Evolutionary conservation across 495 filamentous ascomycete genomes (phyloP).

Genomic region (Entonaema liquescens): DNA sequence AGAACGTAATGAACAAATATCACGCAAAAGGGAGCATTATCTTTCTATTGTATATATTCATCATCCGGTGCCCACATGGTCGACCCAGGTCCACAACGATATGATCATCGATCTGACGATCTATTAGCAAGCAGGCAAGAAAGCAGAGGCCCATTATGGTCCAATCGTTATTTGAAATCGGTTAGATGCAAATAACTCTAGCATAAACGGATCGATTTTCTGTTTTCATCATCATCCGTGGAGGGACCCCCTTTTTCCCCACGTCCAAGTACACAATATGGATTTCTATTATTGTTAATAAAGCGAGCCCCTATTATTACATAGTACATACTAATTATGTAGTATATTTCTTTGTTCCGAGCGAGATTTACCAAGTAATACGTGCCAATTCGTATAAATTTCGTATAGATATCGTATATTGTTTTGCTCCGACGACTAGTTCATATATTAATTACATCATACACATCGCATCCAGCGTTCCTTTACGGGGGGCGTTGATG

Average conservation of each 20-base stretch:
- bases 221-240: conserved; percentile 20
- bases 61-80: not conserved
- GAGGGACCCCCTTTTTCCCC: conserved; percentile 35
- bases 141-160: conserved; percentile 35
- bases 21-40: not conserved
- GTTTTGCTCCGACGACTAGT: not conserved
- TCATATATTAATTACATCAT: conserved; percentile 24
- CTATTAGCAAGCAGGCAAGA: conserved; percentile 5
- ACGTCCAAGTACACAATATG: conserved; percentile 5
- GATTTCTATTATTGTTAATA: too few relatives aligned
- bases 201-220: conserved; percentile 19
- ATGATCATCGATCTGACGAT: conserved; percentile 39
- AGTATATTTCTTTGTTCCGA: conserved; percentile 12
- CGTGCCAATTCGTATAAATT: conserved; percentile 20
- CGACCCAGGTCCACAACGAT: conserved; percentile 26
- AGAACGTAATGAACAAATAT: not conserved
- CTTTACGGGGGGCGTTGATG: too few relatives aligned
- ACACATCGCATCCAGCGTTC: not conserved
- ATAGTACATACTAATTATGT: too few relatives aligned
- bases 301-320: conserved; percentile 12
- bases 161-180: conserved; percentile 21
- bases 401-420: not conserved
- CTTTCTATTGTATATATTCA: not conserved
- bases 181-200: conserved; percentile 26
- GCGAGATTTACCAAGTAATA: conserved; percentile 19